A percentile compares a stretch with the other conserved stretches of the same genome.
These are phyloP conservation scores for Nemania sp. DNA, from an alignment of 2,329 filamentous ascomycete species.

Conservation along the genomic window DNA sequence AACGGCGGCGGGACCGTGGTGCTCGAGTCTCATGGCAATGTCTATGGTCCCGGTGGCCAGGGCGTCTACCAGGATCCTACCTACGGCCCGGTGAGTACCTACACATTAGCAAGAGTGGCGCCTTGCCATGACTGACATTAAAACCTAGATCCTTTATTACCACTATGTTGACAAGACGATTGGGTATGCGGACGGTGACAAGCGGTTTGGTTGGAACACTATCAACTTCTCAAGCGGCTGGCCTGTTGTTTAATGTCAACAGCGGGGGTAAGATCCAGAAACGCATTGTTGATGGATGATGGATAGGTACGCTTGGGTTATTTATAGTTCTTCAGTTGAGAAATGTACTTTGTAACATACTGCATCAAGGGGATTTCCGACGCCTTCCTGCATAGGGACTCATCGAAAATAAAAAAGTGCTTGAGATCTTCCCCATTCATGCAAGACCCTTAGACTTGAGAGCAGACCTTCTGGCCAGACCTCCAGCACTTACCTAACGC, in stretches of 20 bases:
- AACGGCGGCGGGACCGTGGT: constrained; percentile 61
- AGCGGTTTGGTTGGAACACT: constrained; percentile 56
- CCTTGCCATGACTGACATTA: not conserved
- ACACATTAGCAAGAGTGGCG: not conserved
- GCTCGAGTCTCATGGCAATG: constrained; percentile 59
- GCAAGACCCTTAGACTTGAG: too few relatives aligned
- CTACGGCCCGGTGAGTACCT: constrained; percentile 34
- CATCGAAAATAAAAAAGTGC: too few relatives aligned
- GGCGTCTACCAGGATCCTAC: constrained; percentile 42
- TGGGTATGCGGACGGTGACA: constrained; percentile 45
- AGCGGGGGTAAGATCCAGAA: too few relatives aligned
- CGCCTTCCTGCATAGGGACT: too few relatives aligned
- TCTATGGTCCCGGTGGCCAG: constrained; percentile 70
- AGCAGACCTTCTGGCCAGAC: too few relatives aligned
- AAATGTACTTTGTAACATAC: too few relatives aligned
- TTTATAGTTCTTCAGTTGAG: too few relatives aligned
- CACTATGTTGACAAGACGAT: constrained; percentile 44
- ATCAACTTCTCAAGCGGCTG: constrained; percentile 54
- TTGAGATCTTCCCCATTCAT: too few relatives aligned
- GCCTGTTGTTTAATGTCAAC: constrained; percentile 42
- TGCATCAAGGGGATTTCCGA: too few relatives aligned
- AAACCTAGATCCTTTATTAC: constrained; percentile 49
- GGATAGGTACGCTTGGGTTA: not conserved
- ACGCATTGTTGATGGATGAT: too few relatives aligned
- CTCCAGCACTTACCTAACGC: too few relatives aligned